These are phyloP conservation scores for Acanthamoeba sp. DNA, from an alignment of 208 protist species.

Conservation along the genomic window DNA sequence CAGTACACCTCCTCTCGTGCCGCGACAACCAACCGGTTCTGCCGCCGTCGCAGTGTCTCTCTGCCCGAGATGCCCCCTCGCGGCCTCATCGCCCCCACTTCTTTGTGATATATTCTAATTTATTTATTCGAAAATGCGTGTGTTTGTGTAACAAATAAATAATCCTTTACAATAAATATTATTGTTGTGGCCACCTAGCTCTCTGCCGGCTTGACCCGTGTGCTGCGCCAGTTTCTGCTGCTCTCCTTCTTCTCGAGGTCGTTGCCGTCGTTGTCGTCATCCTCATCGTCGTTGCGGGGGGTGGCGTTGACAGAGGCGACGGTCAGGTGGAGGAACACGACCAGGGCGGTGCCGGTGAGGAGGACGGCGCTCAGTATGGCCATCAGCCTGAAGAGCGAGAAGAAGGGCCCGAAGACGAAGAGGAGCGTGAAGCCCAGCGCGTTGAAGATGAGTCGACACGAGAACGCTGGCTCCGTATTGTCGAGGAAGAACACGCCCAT, in stretches of 20 bases:
- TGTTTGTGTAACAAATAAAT: neutral
- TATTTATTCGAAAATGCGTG: too few species aligned
- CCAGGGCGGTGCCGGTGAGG: neutral
- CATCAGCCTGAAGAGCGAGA: neutral
- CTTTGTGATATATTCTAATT: too few species aligned
- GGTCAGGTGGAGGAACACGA: neutral
- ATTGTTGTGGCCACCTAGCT: neutral
- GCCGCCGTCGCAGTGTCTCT: too few species aligned
- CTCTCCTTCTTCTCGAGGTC: neutral
- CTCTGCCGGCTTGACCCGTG: neutral
- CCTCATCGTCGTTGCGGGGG: neutral
- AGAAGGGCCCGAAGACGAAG: neutral
- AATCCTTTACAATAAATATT: neutral
- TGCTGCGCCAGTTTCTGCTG: neutral
- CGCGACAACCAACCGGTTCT: too few species aligned
- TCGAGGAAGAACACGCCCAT: neutral
- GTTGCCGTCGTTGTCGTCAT: neutral
- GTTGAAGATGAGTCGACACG: neutral
- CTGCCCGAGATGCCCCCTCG: too few species aligned
- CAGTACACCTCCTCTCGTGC: neutral
- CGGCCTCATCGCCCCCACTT: too few species aligned
- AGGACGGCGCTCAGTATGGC: neutral
- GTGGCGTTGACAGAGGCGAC: neutral
- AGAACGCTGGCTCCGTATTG: constrained; percentile 41
- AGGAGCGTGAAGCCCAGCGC: neutral